Percentiles rank a stretch among this genome's conserved stretches.
These are phyloP conservation scores for Scheffersomyces insectosa DNA, from an alignment of 1,139 yeast species.

Conservation along the genomic window DNA sequence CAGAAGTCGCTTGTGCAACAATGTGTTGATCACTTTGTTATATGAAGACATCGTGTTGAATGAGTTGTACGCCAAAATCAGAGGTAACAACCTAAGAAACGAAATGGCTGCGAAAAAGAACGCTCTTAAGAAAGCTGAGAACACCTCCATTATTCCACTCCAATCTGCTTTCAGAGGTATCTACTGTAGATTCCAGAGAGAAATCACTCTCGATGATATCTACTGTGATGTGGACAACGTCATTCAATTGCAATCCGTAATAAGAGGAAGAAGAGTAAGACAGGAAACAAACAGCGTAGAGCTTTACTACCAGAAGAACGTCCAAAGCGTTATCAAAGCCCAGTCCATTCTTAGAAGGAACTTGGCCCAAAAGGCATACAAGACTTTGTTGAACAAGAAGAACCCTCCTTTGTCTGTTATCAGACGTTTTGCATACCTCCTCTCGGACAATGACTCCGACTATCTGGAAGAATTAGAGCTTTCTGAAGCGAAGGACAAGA, in stretches of 20 bases:
- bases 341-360: conserved; percentile 75
- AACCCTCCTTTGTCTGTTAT: conserved; percentile 82
- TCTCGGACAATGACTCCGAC: conserved; percentile 75
- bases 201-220: conserved; percentile 52
- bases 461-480: conserved; percentile 75
- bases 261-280: conserved; percentile 49
- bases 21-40: conserved; percentile 42
- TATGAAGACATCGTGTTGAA: conserved; percentile 40
- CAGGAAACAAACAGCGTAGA: conserved; percentile 37
- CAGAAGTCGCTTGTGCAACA: conserved; percentile 47
- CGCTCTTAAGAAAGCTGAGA: conserved; percentile 22
- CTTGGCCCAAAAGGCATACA: conserved; percentile 72
- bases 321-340: conserved; percentile 60
- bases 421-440: conserved; percentile 70
- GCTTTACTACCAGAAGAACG: conserved; percentile 55
- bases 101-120: conserved; percentile 21
- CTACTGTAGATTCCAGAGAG: conserved; percentile 50
- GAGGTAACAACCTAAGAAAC: conserved; percentile 45
- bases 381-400: conserved; percentile 62
- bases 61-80: conserved; percentile 42
- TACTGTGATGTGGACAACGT: conserved; percentile 43
- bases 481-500: conserved; percentile 66
- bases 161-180: conserved; percentile 49
- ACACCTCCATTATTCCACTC: conserved; percentile 24
- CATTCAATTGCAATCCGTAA: conserved; percentile 48